Conservation (phyloP, 2,329 filamentous ascomycete genomes). For the Beauveria asiatica region DNA sequence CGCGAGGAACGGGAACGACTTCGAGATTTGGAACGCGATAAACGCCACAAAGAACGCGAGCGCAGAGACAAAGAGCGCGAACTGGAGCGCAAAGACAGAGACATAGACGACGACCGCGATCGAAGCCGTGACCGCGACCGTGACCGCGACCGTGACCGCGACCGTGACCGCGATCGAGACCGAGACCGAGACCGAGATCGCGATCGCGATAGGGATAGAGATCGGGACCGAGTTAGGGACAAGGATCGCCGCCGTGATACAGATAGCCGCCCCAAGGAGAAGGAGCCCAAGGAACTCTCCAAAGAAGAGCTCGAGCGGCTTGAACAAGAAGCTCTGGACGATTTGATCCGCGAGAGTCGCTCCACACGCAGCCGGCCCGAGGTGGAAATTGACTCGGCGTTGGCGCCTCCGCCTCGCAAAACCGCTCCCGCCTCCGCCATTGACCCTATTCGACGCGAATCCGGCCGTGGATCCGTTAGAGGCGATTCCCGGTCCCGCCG, state of each 20-base stretch:
- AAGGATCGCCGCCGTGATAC: slow-evolving; percentile 25
- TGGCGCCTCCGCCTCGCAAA: slow-evolving; percentile 47
- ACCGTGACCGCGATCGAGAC: slow-evolving; percentile 28
- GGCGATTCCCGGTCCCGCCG: slow-evolving; percentile 26
- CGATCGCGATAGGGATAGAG: slow-evolving; percentile 23
- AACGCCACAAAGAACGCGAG: slow-evolving; percentile 31
- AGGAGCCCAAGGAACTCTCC: slow-evolving; percentile 41
- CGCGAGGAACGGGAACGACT: slow-evolving; percentile 45
- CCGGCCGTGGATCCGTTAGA: slow-evolving; percentile 32
- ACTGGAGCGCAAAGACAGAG: slow-evolving; percentile 16
- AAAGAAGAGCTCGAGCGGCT: slow-evolving; percentile 50
- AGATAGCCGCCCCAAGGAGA: slow-evolving; percentile 24
- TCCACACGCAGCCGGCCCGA: slow-evolving; percentile 41
- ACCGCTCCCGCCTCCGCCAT: slow-evolving; percentile 48
- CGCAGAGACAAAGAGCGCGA: slow-evolving; percentile 29
- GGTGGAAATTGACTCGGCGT: slow-evolving; percentile 46
- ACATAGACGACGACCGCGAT: slow-evolving; percentile 13
- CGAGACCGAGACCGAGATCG: slow-evolving; percentile 24
- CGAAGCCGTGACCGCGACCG: slow-evolving; percentile 26
- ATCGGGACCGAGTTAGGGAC: slow-evolving; percentile 24
- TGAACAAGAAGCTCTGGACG: slow-evolving; percentile 49
- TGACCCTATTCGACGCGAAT: slow-evolving; percentile 42
- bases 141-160: slow-evolving; percentile 21
- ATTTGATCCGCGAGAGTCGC: slow-evolving; percentile 51
- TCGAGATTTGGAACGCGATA: slow-evolving; percentile 32